phyloP scores from a whole-genome alignment of 73 alveolate species.

The Stentor roeselii region DNA sequence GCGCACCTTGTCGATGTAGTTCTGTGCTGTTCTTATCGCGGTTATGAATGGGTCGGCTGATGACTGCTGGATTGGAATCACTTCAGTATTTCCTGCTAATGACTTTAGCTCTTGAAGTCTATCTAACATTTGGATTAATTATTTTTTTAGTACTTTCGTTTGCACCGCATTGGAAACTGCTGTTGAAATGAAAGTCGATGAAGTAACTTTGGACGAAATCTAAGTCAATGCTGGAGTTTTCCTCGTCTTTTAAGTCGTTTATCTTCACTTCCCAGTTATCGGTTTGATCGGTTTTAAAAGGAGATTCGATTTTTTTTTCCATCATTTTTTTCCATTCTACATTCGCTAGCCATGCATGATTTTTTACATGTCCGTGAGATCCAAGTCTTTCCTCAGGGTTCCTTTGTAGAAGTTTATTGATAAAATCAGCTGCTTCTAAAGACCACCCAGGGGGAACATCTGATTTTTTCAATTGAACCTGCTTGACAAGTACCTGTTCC shows the following conservation, averaged over 20 bases:
- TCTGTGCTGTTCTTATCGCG: neutral
- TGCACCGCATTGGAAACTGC: neutral
- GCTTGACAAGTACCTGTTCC: slow-evolving; percentile 87
- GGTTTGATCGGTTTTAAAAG: neutral
- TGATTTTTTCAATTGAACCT: slow-evolving; percentile 65
- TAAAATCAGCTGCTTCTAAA: slow-evolving; percentile 91
- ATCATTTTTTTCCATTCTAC: slow-evolving; percentile 56
- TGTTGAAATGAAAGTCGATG: neutral
- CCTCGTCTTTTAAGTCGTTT: neutral
- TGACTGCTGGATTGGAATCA: neutral
- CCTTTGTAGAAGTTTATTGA: slow-evolving; percentile 35
- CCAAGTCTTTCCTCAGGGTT: slow-evolving; percentile 63
- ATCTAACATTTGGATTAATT: neutral
- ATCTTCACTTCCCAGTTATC: neutral
- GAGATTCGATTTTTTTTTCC: neutral
- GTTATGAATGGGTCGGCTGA: neutral
- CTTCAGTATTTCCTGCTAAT: neutral
- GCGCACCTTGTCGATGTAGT: slow-evolving; percentile 1
- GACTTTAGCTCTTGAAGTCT: slow-evolving; percentile 16
- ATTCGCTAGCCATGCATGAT: slow-evolving; percentile 82
- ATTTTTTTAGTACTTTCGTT: neutral
- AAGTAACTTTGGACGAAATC: neutral
- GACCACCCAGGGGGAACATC: slow-evolving; percentile 94
- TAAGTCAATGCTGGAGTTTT: neutral
- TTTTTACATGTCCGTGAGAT: slow-evolving; percentile 64